Evolutionary conservation across 306 rosid genomes (phyloP).

Genomic region (Cucumis cinereus): DNA sequence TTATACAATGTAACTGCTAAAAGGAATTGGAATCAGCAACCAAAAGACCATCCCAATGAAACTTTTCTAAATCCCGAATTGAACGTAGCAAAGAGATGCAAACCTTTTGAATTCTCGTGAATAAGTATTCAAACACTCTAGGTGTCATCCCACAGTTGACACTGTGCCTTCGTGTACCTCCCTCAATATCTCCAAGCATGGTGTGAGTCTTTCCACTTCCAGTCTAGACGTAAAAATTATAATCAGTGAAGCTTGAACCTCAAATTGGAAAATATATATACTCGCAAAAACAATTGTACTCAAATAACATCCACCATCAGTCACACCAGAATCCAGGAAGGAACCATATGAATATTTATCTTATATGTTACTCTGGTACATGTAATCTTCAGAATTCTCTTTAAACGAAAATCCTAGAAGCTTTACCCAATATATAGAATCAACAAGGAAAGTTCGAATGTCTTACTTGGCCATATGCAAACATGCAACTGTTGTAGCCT

Average conservation of each 20-base stretch:
- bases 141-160: conserved; percentile 99
- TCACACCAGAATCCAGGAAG: neutral
- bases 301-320: neutral
- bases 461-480: conserved; percentile 98
- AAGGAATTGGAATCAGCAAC: neutral
- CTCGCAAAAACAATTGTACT: neutral
- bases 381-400: neutral
- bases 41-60: neutral
- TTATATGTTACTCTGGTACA: neutral
- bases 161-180: conserved; percentile 92
- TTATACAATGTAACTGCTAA: neutral
- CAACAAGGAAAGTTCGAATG: conserved; percentile 1
- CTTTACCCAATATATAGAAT: neutral
- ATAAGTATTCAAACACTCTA: conserved; percentile 80
- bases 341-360: neutral
- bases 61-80: neutral
- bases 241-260: neutral
- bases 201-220: conserved; percentile 99
- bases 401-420: neutral
- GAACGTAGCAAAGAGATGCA: neutral
- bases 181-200: conserved; percentile 98
- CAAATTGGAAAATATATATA: neutral
- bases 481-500: conserved; percentile 98
- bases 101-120: conserved; percentile 95
- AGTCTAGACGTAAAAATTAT: conserved; percentile 39